Conservation (phyloP, 805 yeast genomes). For the Candida tibetensis region DNA sequence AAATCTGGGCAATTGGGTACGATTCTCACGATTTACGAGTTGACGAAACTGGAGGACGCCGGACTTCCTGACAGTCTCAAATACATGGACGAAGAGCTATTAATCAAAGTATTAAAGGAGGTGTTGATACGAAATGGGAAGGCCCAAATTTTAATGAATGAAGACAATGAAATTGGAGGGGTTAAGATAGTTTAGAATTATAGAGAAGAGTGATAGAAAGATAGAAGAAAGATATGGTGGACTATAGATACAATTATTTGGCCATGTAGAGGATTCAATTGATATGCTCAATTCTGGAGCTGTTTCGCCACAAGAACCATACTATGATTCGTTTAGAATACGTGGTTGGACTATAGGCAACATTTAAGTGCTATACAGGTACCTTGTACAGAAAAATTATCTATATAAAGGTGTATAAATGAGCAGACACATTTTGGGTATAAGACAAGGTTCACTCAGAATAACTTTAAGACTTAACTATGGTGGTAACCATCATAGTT, state of each 20-base stretch:
- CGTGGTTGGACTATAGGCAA: not conserved
- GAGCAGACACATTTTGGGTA: slow-evolving; percentile 5
- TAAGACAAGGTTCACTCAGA: not conserved
- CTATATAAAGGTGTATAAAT: slow-evolving; percentile 9
- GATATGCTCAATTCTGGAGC: too few species aligned
- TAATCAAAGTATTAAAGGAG: slow-evolving; percentile 51
- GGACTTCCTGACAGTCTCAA: slow-evolving; percentile 56
- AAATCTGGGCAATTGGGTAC: slow-evolving; percentile 73
- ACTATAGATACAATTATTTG: too few species aligned
- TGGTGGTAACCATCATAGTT: too few species aligned
- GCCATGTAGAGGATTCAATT: too few species aligned
- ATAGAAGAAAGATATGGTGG: too few species aligned
- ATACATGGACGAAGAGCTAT: slow-evolving; percentile 55
- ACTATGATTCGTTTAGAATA: not conserved
- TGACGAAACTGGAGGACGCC: slow-evolving; percentile 61
- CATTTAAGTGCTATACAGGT: slow-evolving; percentile 9
- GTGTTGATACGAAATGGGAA: slow-evolving; percentile 63
- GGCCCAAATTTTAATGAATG: slow-evolving; percentile 70
- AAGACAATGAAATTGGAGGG: slow-evolving; percentile 67
- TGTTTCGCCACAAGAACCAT: not conserved
- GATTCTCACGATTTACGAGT: slow-evolving; percentile 79
- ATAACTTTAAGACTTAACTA: too few species aligned
- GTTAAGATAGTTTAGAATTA: slow-evolving; percentile 65
- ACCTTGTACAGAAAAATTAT: slow-evolving; percentile 3
- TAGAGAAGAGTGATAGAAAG: too few species aligned